Base-by-base conservation (phyloP, 208 protist genomes). In the Trypanosoma brucei region DNA sequence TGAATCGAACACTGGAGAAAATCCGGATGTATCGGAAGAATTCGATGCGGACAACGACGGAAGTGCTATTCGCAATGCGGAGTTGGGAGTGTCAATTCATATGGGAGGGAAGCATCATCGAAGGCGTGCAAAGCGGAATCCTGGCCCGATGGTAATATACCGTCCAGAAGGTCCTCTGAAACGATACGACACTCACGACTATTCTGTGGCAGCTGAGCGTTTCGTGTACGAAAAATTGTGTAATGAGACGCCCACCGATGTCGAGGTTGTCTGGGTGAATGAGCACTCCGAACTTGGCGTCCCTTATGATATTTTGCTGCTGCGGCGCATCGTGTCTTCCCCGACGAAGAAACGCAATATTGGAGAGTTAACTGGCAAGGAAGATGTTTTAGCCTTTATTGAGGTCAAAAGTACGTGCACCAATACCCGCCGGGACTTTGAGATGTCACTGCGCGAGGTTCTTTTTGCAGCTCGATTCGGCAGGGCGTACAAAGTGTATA, bases 321-420 rank as follows among this genome's bases (percentile, higher is more conserved):
- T 85, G 8, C 72, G 73, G 3, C 52, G 39, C 5, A 49, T 11
- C 14, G 13, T 3, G 5, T 7, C 30, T 57, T 37, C 14, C 31
- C n/a, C 34, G 14, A 39, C 5, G 5, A 57, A 57, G 4, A 57
- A 57, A 9, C 14, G 39, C 14, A 39, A 14, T 33, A 34, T 35
- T 22, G 13, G 13, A 3, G n/a, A 7, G 35, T 8, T 9, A 22
- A 40, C 3, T 34, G 39, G 40, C 2, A 39, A 14, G 5, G 44
- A 50, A 57, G 71, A 85, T 5, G 75, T 95, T 6, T 31, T 95
- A 14, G 56, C 50, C 8, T 92, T 82, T 46, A 63, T 91, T 33
- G 89, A 95, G 62, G 89, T 95, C 38, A 95, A 95, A 72, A 86
- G 76, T 30, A 95, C 89, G 1, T 79, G 72, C 44, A 83, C 78